Base-by-base conservation (phyloP, 2,329 filamentous ascomycete species). In the Penicillium sp. region DNA sequence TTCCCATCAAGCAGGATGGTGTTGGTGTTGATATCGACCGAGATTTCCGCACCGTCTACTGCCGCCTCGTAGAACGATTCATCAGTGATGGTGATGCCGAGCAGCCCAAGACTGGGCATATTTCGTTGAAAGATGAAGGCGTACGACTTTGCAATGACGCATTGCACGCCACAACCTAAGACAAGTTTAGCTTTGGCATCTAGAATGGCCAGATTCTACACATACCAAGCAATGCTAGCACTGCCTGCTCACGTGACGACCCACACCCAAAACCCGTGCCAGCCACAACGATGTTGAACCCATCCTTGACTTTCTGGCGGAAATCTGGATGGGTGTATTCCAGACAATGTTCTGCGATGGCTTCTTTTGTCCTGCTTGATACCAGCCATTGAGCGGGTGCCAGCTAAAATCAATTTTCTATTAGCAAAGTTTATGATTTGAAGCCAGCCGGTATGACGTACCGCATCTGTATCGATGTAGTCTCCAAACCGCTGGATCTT, bases 121-220 rank as follows among this genome's bases (percentile, higher is more conserved):
- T 80, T 80, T 1, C 76, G 70, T 6, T 67, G 67, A 55, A 75
- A 79, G 57, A 79, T 79, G 62, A 79, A 79, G 0, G 74, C 71
- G 56, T 78, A 80, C 0, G 71, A 75, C 47, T 68, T 63, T 1
- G 75, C 77, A 53, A 79, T 77, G 0, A 79, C 74, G 52, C 71
- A 76, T 59, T 74, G 58, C 1, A 79, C 68, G 1, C 72, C 73
- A 24, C 53, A 61, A 12, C 68, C 65, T 62, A 20, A 18, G 14
- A 23, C 38, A 49, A 9, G n/a, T 11, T 38, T 56, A n/a, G 16
- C 20, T 14, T 11, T 43, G 3, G 18, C 40, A 21, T 35, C 11
- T 12, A 16, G 21, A 14, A 50, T 6, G 11, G 30, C 16, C 20
- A 11, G 20, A 46, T 24, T 11, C 16, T 38, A 21, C 28, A 43